Evolutionary conservation across 2,329 filamentous ascomycete species (phyloP).

Genomic region (Fusarium pseudoanthophilum): DNA sequence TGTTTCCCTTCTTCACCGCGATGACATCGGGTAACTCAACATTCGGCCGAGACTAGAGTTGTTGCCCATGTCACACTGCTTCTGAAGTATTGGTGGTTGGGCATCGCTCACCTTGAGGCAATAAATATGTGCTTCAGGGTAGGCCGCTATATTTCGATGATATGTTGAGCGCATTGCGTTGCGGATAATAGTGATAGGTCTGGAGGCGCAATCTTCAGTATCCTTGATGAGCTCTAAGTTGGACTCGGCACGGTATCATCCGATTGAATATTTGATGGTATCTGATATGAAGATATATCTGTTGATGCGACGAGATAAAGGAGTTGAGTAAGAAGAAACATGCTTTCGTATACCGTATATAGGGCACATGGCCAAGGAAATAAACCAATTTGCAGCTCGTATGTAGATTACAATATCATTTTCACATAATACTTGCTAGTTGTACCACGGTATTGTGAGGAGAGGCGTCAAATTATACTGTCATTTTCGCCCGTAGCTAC

Average conservation of each 20-base stretch:
- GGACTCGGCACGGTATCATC: too few species aligned
- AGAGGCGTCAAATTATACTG: not conserved
- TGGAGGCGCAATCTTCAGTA: too few species aligned
- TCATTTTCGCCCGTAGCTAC: not conserved
- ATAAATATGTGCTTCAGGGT: not conserved
- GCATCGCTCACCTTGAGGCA: not conserved
- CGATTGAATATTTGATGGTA: too few species aligned
- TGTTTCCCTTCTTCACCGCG: not conserved
- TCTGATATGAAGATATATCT: not conserved
- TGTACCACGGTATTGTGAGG: too few species aligned
- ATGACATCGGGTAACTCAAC: not conserved
- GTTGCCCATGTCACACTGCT: not conserved
- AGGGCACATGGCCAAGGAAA: accelerated
- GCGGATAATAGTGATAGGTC: too few species aligned
- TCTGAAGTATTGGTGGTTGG: not conserved
- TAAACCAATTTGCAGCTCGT: accelerated
- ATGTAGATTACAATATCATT: too few species aligned
- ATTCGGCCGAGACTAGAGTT: not conserved
- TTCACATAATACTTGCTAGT: accelerated
- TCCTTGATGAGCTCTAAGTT: too few species aligned
- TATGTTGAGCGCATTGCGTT: not conserved
- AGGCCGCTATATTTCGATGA: not conserved
- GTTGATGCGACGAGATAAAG: not conserved
- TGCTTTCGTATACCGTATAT: accelerated
- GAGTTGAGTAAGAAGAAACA: not conserved